These are phyloP conservation scores for Lactuca sativa DNA, from an alignment of 129 eudicot genomes.

Conservation along the genomic window DNA sequence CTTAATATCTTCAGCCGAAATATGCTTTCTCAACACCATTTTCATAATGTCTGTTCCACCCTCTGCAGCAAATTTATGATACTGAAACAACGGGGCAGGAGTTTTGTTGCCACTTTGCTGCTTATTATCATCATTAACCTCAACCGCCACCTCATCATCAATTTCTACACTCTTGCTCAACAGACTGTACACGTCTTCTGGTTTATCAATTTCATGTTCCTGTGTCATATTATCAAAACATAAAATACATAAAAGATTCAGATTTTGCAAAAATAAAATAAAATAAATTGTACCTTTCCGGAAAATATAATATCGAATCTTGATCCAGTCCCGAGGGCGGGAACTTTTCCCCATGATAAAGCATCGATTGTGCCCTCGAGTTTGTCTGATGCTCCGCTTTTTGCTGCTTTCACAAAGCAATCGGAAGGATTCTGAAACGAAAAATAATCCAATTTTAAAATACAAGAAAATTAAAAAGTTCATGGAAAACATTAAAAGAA, in stretches of 20 bases:
- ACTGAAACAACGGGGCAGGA: slow-evolving; percentile 28
- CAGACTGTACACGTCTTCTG: slow-evolving; percentile 55
- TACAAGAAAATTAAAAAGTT: not conserved
- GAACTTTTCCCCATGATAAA: slow-evolving; percentile 84
- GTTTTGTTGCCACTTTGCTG: slow-evolving; percentile 20
- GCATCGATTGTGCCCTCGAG: slow-evolving; percentile 85
- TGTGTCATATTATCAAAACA: slow-evolving; percentile 20
- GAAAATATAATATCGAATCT: slow-evolving; percentile 65
- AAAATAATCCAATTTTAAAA: slow-evolving; percentile 15
- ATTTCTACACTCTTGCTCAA: slow-evolving; percentile 37
- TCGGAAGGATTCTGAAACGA: slow-evolving; percentile 73
- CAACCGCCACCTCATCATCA: slow-evolving; percentile 18
- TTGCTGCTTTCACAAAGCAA: slow-evolving; percentile 78
- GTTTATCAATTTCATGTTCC: slow-evolving; percentile 67
- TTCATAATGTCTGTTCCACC: slow-evolving; percentile 27
- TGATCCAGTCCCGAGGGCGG: slow-evolving; percentile 79
- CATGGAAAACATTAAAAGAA: not conserved
- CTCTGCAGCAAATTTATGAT: slow-evolving; percentile 26
- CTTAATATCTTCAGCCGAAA: slow-evolving; percentile 36
- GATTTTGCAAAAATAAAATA: not conserved
- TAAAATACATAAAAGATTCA: not conserved
- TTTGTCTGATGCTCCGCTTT: slow-evolving; percentile 51
- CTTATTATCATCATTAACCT: slow-evolving; percentile 12
- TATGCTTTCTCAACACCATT: slow-evolving; percentile 32
- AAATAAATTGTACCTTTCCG: slow-evolving; percentile 52